These are phyloP conservation scores for Clonostachys chloroleuca DNA, from an alignment of 2,329 filamentous ascomycete species.

Conservation along the genomic window DNA sequence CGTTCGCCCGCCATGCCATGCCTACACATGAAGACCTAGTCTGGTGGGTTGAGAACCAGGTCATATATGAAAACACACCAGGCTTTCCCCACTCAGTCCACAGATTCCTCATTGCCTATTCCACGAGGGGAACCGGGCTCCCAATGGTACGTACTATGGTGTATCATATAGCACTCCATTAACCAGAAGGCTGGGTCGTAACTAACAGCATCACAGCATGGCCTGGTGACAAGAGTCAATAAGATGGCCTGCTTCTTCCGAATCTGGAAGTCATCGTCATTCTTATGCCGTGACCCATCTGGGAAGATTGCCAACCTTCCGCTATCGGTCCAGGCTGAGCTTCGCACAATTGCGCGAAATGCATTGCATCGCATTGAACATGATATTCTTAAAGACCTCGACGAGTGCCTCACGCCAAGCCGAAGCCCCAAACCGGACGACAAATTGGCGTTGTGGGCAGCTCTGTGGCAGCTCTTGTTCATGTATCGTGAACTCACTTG, in stretches of 20 bases:
- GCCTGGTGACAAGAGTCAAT: constrained; percentile 36
- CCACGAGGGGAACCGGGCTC: constrained; percentile 24
- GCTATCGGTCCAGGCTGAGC: constrained; percentile 31
- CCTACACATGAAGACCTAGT: constrained; percentile 26
- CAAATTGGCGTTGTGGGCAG: constrained; percentile 39
- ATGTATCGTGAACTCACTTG: constrained; percentile 36
- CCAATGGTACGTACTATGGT: constrained; percentile 26
- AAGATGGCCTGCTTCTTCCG: constrained; percentile 44
- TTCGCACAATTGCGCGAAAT: constrained; percentile 30
- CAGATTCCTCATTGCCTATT: constrained; percentile 29
- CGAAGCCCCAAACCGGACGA: constrained; percentile 28
- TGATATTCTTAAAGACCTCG: constrained; percentile 32
- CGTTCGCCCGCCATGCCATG: constrained; percentile 28
- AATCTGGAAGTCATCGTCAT: constrained; percentile 38
- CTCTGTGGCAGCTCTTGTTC: constrained; percentile 44
- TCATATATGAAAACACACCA: constrained; percentile 14
- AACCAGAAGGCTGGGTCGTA: background rate
- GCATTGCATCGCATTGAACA: constrained; percentile 28
- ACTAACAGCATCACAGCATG: constrained; percentile 19
- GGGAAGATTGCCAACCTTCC: constrained; percentile 29
- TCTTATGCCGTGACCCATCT: constrained; percentile 31
- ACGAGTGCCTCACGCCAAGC: constrained; percentile 13
- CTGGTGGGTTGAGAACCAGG: constrained; percentile 26
- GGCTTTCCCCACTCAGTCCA: constrained; percentile 26
- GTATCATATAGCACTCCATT: constrained; percentile 5